Conservation (phyloP, 1,284 basidiomycete species). For the Xanthoconium separans region DNA sequence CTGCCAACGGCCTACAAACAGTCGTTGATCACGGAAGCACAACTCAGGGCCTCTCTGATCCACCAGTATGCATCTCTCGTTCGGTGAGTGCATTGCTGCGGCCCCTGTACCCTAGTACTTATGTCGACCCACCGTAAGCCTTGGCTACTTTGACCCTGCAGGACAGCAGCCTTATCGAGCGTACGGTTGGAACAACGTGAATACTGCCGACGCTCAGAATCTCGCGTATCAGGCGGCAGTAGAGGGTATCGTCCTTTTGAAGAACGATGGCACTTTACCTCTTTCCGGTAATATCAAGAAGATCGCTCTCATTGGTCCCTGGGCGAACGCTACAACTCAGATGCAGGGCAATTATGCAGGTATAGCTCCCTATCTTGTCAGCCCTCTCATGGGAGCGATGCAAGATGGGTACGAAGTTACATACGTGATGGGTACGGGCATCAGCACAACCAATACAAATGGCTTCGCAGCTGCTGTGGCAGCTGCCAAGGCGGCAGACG, state of each 20-base stretch:
- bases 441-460: conserved; percentile 38
- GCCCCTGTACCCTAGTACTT: background rate
- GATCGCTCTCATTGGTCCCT: conserved; percentile 54
- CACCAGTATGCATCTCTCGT: conserved; percentile 53
- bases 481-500: conserved; percentile 61
- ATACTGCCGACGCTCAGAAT: conserved; percentile 45
- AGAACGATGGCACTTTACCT: conserved; percentile 56
- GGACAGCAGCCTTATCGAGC: conserved; percentile 50
- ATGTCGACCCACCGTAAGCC: conserved; percentile 28
- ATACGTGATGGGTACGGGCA: conserved; percentile 42
- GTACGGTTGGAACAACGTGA: conserved; percentile 47
- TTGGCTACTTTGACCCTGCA: conserved; percentile 56
- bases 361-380: conserved; percentile 52
- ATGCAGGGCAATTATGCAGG: conserved; percentile 60
- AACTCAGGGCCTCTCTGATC: conserved; percentile 43
- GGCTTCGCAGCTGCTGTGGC: conserved; percentile 60
- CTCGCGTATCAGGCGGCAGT: conserved; percentile 51
- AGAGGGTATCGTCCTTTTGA: conserved; percentile 54
- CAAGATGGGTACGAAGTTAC: conserved; percentile 47
- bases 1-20: conserved; percentile 49
- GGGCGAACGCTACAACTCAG: conserved; percentile 52
- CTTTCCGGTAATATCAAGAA: conserved; percentile 41
- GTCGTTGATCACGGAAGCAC: conserved; percentile 42
- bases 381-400: conserved; percentile 48
- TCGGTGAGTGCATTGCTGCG: conserved; percentile 35